Evolutionary conservation across 192 early-diverging fungal genomes (phyloP).

Genomic region (Coemansia sp.): DNA sequence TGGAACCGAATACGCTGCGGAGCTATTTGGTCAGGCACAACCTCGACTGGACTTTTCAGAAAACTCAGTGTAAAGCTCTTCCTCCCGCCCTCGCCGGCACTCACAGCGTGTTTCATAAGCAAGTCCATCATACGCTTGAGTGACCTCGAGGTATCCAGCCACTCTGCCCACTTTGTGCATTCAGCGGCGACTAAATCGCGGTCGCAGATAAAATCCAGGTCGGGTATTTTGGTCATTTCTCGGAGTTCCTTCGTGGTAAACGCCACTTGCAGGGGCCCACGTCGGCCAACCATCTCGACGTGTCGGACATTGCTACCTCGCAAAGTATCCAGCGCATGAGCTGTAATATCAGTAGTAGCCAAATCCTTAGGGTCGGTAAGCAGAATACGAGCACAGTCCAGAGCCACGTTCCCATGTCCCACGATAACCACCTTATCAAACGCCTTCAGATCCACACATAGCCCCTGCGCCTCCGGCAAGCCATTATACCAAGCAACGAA

Average conservation of each 20-base stretch:
- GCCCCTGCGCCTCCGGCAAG: slow-evolving; percentile 64
- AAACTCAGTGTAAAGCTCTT: slow-evolving; percentile 73
- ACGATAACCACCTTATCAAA: slow-evolving; percentile 81
- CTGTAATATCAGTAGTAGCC: slow-evolving; percentile 84
- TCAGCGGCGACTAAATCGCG: slow-evolving; percentile 58
- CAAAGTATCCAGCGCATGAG: slow-evolving; percentile 68
- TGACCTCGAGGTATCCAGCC: slow-evolving; percentile 59
- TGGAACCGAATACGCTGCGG: slow-evolving; percentile 54
- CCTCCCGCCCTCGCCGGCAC: neutral
- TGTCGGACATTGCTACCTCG: slow-evolving; percentile 71
- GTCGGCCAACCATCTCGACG: slow-evolving; percentile 85
- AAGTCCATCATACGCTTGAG: slow-evolving; percentile 85
- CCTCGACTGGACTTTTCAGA: slow-evolving; percentile 67
- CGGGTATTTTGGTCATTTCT: slow-evolving; percentile 83
- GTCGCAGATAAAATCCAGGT: slow-evolving; percentile 67
- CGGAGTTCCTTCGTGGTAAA: slow-evolving; percentile 97
- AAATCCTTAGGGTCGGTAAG: slow-evolving; percentile 72
- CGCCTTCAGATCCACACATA: slow-evolving; percentile 63
- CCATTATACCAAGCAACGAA: slow-evolving; percentile 99
- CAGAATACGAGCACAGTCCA: slow-evolving; percentile 89
- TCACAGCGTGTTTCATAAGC: slow-evolving; percentile 63
- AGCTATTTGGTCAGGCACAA: slow-evolving; percentile 30
- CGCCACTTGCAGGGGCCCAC: slow-evolving; percentile 91
- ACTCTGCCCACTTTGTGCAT: slow-evolving; percentile 50
- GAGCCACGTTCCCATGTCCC: slow-evolving; percentile 94